A percentile compares a stretch with the other conserved stretches of the same genome.
Conservation (phyloP, 306 rosid species). For the Trichosanthes cucumerina region DNA sequence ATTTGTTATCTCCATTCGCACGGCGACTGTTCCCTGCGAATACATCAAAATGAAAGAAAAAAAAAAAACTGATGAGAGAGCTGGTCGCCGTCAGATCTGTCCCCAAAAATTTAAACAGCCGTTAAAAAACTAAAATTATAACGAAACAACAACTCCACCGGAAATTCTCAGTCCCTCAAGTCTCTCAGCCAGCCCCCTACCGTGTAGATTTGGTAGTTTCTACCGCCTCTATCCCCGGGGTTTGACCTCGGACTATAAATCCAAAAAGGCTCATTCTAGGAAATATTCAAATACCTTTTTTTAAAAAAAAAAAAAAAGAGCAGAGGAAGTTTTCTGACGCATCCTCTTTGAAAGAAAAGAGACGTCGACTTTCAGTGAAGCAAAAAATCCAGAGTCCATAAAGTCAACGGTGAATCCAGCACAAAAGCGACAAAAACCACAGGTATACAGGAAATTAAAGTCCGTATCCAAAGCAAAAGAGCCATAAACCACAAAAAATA, state of each 20-base stretch:
- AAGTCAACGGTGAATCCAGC: slow-evolving; percentile 6
- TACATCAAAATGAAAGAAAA: slow-evolving; percentile 1
- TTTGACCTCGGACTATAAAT: neutral
- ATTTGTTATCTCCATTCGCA: slow-evolving; percentile 49
- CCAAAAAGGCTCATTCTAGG: neutral
- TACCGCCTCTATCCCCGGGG: neutral
- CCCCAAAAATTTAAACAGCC: slow-evolving; percentile 21
- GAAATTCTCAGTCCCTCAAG: neutral
- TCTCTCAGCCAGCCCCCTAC: neutral
- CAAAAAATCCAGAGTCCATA: neutral
- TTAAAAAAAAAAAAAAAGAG: neutral
- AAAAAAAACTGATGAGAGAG: neutral
- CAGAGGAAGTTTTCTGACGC: neutral
- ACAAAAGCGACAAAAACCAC: neutral
- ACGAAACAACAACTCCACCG: neutral
- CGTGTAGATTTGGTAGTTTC: slow-evolving; percentile 1
- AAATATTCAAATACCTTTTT: neutral
- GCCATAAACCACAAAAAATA: neutral
- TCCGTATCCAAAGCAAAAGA: neutral
- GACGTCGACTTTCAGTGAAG: neutral
- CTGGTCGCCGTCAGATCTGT: slow-evolving; percentile 34
- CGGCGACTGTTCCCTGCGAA: slow-evolving; percentile 17
- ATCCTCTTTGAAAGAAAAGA: neutral
- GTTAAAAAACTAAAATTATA: neutral
- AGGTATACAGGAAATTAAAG: neutral